Evolutionary conservation across 2,329 filamentous ascomycete genomes (phyloP).

Genomic region (Talaromyces sp.): DNA sequence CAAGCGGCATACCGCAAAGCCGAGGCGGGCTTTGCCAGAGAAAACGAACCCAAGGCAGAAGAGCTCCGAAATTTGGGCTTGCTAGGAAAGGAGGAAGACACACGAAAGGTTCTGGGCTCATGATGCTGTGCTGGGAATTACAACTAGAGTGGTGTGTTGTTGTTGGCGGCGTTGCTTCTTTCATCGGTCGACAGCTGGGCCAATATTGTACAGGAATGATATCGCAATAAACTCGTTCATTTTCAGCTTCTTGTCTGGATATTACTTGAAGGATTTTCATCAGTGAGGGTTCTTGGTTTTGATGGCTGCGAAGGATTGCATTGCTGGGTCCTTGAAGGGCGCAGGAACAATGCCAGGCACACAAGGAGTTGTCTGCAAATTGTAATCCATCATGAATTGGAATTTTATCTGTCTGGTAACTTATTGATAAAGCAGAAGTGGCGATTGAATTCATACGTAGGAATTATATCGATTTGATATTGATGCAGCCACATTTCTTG

Average conservation of each 20-base stretch:
- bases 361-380: neutral
- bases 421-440: neutral
- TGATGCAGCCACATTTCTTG: neutral
- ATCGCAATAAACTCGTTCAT: conserved; percentile 5
- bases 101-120: conserved; percentile 49
- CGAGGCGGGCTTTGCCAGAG: conserved; percentile 66
- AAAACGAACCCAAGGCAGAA: conserved; percentile 73
- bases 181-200: conserved; percentile 5
- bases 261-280: neutral
- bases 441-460: neutral
- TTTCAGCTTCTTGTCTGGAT: neutral
- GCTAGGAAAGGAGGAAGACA: conserved; percentile 76
- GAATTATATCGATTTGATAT: neutral
- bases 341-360: neutral
- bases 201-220: conserved; percentile 12
- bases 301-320: neutral
- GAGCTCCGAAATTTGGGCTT: conserved; percentile 84
- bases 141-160: neutral
- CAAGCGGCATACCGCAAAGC: conserved; percentile 81
- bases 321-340: neutral
- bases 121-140: conserved; percentile 3
- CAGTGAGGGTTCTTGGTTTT: neutral
- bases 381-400: neutral
- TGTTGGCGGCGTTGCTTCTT: neutral
- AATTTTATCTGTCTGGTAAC: neutral